Percentiles rank a stretch among this genome's conserved stretches.
phyloP scores from a whole-genome alignment of 2,329 filamentous ascomycete genomes.

The Verticillium albo-atrum region DNA sequence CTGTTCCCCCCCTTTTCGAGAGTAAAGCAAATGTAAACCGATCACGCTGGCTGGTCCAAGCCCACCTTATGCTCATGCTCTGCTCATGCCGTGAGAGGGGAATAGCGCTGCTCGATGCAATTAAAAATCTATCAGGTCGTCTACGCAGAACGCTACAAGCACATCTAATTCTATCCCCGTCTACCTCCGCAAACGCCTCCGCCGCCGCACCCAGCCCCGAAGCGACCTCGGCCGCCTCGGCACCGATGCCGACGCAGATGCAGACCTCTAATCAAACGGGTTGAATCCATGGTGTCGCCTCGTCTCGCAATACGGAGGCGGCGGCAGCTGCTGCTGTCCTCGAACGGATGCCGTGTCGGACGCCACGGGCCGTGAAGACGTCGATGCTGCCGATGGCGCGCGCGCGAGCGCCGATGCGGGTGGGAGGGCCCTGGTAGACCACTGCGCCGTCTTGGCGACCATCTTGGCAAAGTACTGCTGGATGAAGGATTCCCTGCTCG shows the following conservation, averaged over 20 bases:
- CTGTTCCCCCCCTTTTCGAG: too few relatives aligned
- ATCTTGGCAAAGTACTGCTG: slow-evolving; percentile 72
- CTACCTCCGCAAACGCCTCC: neutral
- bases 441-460: slow-evolving; percentile 47
- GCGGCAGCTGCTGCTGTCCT: slow-evolving; percentile 7
- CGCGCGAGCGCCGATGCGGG: slow-evolving; percentile 1
- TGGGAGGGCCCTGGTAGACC: slow-evolving; percentile 15
- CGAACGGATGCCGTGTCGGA: neutral
- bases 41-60: too few relatives aligned
- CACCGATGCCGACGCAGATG: neutral
- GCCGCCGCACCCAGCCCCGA: neutral
- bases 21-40: too few relatives aligned
- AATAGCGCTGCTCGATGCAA: neutral
- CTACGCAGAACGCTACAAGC: neutral
- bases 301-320: slow-evolving; percentile 16
- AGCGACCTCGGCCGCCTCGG: neutral
- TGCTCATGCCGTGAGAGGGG: too few relatives aligned
- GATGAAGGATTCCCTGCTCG: slow-evolving; percentile 65
- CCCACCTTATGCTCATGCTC: too few relatives aligned
- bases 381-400: slow-evolving; percentile 1
- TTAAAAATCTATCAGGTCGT: neutral
- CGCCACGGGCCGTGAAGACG: neutral
- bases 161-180: too few relatives aligned
- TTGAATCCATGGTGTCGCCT: neutral
- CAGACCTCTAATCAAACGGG: neutral